Conservation (phyloP, 176 grass and related monocot species). For the Melocanna baccifera region DNA sequence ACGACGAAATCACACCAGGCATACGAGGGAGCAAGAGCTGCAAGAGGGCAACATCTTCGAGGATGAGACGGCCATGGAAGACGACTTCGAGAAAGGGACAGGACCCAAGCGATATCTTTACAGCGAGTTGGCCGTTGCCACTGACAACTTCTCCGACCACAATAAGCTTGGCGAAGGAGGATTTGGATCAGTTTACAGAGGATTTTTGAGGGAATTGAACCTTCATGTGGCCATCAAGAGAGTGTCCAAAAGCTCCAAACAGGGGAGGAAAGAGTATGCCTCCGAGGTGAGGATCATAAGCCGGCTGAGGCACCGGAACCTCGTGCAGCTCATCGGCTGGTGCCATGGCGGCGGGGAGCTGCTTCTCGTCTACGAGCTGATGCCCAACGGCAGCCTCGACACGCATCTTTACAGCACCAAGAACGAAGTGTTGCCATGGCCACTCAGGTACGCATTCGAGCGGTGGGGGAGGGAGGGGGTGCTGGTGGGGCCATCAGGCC, state of each 20-base stretch:
- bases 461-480: no score
- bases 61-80: no score
- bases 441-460: no score
- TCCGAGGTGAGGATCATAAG: slow-evolving; percentile 55
- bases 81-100: no score
- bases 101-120: no score
- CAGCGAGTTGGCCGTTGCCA: no score
- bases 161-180: not conserved
- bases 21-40: no score
- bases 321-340: slow-evolving; percentile 70
- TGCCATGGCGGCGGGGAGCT: slow-evolving; percentile 40
- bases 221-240: not conserved
- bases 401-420: not conserved
- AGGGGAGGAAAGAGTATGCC: slow-evolving; percentile 54
- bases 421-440: no score
- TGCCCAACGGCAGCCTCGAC: slow-evolving; percentile 68
- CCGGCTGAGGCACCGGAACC: slow-evolving; percentile 58
- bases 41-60: no score
- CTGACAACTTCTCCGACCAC: no score
- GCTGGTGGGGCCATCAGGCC: no score
- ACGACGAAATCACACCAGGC: no score
- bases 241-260: not conserved
- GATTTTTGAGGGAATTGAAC: not conserved
- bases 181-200: not conserved
- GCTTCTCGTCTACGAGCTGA: slow-evolving; percentile 35